Conservation (phyloP, 2,329 filamentous ascomycete species). For the Daldinia sp. region DNA sequence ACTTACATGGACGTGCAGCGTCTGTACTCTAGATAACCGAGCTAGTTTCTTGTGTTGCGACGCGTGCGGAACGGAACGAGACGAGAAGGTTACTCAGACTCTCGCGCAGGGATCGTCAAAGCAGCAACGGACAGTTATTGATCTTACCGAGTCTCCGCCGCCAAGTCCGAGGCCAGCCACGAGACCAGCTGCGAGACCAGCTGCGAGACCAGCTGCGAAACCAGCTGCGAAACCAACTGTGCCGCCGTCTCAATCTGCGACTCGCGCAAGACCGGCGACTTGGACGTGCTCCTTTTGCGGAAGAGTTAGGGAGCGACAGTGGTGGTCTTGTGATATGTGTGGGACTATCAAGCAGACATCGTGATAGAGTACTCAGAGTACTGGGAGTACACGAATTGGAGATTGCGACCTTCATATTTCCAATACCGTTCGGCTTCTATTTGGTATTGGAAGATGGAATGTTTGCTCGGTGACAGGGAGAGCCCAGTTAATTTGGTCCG, state of each 20-base stretch:
- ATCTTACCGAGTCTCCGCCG: slow-evolving; percentile 37
- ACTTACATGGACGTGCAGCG: slow-evolving; percentile 59
- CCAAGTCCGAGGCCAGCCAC: slow-evolving; percentile 28
- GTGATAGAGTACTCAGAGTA: slow-evolving; percentile 14
- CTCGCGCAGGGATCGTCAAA: slow-evolving; percentile 34
- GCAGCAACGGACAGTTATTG: slow-evolving; percentile 37
- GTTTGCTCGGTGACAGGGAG: neutral
- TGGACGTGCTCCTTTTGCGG: slow-evolving; percentile 65
- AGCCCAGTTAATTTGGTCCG: neutral
- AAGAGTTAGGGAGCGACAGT: slow-evolving; percentile 60
- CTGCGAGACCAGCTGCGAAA: slow-evolving; percentile 32
- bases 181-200: slow-evolving; percentile 12
- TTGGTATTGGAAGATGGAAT: neutral
- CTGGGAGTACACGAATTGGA: too few relatives aligned
- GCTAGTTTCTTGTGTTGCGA: slow-evolving; percentile 61
- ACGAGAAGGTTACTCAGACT: slow-evolving; percentile 42
- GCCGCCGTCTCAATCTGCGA: slow-evolving; percentile 24
- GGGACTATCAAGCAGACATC: slow-evolving; percentile 58
- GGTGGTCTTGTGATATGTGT: slow-evolving; percentile 66
- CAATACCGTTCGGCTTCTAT: slow-evolving; percentile 20
- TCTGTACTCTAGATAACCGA: slow-evolving; percentile 67
- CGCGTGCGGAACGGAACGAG: slow-evolving; percentile 60
- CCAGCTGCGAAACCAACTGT: slow-evolving; percentile 18
- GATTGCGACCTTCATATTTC: neutral
- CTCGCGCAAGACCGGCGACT: slow-evolving; percentile 41